phyloP scores from a whole-genome alignment of 2,329 filamentous ascomycete genomes.

The Ophiostoma sp. region DNA sequence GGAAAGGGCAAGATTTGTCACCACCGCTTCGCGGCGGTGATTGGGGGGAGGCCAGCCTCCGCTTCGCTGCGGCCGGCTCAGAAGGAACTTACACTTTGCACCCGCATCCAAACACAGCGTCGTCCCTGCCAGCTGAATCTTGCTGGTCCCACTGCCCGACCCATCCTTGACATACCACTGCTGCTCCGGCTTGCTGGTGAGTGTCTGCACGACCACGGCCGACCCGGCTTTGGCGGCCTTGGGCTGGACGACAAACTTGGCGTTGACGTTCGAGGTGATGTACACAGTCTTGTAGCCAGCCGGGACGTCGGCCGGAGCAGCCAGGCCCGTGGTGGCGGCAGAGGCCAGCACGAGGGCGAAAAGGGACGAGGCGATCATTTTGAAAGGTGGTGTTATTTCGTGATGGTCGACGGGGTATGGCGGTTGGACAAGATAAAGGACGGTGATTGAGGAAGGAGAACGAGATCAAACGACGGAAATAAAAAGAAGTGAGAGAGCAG shows the following conservation, averaged over 20 bases:
- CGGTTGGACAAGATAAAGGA: neutral
- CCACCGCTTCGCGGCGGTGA: too few species aligned
- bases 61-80: neutral
- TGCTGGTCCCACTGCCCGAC: slow-evolving; percentile 34
- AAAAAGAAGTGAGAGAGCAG: neutral
- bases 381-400: neutral
- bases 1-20: neutral
- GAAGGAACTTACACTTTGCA: slow-evolving; percentile 34
- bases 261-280: slow-evolving; percentile 43
- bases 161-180: slow-evolving; percentile 43
- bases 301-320: slow-evolving; percentile 39
- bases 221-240: slow-evolving; percentile 37
- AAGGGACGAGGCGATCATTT: slow-evolving; percentile 28
- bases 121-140: slow-evolving; percentile 42
- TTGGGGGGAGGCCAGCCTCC: neutral
- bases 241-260: slow-evolving; percentile 45
- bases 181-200: slow-evolving; percentile 39
- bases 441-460: neutral
- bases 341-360: slow-evolving; percentile 37
- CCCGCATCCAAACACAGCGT: slow-evolving; percentile 45
- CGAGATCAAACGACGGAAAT: neutral
- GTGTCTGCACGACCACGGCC: slow-evolving; percentile 42
- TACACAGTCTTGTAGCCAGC: slow-evolving; percentile 43
- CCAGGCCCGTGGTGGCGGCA: slow-evolving; percentile 35
- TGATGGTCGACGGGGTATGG: neutral